Evolutionary conservation across 2,329 filamentous ascomycete genomes (phyloP).

Genomic region (Neophaeococcomyces aloes): DNA sequence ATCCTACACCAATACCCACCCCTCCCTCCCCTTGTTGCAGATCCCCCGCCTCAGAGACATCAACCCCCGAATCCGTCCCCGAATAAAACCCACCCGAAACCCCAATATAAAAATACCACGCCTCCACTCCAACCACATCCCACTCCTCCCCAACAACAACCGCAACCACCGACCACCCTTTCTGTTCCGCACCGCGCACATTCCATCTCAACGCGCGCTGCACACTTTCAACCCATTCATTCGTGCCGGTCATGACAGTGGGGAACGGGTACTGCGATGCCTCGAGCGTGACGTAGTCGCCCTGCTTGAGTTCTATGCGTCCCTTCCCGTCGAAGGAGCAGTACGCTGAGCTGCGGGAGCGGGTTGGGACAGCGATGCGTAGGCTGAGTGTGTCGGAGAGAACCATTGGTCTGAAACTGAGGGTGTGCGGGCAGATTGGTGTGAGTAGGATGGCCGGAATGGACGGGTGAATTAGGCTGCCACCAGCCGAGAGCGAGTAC

Average conservation of each 20-base stretch:
- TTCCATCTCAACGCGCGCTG: slow-evolving; percentile 92
- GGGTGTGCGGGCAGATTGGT: slow-evolving; percentile 91
- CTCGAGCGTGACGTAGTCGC: slow-evolving; percentile 91
- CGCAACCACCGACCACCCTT: slow-evolving; percentile 54
- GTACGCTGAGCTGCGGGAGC: slow-evolving; percentile 85
- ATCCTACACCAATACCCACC: slow-evolving; percentile 59
- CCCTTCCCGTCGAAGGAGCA: slow-evolving; percentile 97
- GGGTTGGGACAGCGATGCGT: slow-evolving; percentile 72
- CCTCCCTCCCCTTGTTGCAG: slow-evolving; percentile 41
- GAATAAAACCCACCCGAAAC: slow-evolving; percentile 33
- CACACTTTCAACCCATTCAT: slow-evolving; percentile 95
- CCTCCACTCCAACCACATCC: slow-evolving; percentile 41
- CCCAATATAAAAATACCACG: slow-evolving; percentile 90
- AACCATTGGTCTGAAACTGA: slow-evolving; percentile 96
- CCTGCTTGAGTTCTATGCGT: slow-evolving; percentile 81
- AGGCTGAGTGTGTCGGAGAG: slow-evolving; percentile 89
- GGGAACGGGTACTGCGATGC: slow-evolving; percentile 96
- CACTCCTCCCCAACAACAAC: slow-evolving; percentile 28
- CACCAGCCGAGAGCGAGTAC: slow-evolving; percentile 90
- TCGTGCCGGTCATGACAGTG: slow-evolving; percentile 78
- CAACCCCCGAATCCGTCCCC: slow-evolving; percentile 37
- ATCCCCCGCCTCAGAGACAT: slow-evolving; percentile 57
- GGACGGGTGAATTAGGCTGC: slow-evolving; percentile 89
- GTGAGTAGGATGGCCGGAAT: slow-evolving; percentile 95
- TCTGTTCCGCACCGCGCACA: slow-evolving; percentile 80